Base-by-base conservation (phyloP, 345 rosid species). In the Populus tremula region DNA sequence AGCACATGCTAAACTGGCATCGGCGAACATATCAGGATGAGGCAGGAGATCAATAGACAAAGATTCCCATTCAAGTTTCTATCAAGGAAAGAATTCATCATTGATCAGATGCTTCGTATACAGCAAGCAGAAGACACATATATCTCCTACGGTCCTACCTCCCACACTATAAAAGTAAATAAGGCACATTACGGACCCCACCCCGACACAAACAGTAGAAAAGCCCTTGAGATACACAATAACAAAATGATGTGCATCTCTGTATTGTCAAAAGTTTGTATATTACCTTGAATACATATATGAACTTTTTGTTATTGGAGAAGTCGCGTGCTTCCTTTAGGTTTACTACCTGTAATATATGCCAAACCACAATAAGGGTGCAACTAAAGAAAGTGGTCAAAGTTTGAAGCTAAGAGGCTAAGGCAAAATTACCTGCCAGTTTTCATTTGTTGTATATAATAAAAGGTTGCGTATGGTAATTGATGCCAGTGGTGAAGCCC, bases 31-130 rank as follows among this genome's bases (percentile, higher is more conserved):
- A 87, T 96, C 99, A 82, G 99, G 99, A 89, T 96, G 98, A 74
- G 99, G 99, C 85, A 96, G 88, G 74, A 96, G 98, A 90, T 96
- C 99, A 78, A 96, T 83, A 74, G 99, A 96, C 85, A 96, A 84
- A 69, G 97, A 91, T 82, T 89, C 97, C 98, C 99, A 96, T 87
- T 92, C 97, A 73, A 96, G 97, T 92, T 92, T 96, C 99, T 96
- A 96, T 69, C 61, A 67, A 81, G 39, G 68, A 86, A 82, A 82
- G 61, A 80, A 61, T 38, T 72, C 74, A 76, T 80, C 77, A 79
- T 77, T 85, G 59, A 79, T 79, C 77, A 87, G 83, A 49, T 39
- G 59, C 23, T 53, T 53, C 17, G 20, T 13, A 18, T 69, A 69
- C 33, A 72, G 9, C 25, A 41, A 65, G 33, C 25, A 54, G 10